Evolutionary conservation across 768 basidiomycete species (phyloP).

Genomic region (Auriculariales sp.): DNA sequence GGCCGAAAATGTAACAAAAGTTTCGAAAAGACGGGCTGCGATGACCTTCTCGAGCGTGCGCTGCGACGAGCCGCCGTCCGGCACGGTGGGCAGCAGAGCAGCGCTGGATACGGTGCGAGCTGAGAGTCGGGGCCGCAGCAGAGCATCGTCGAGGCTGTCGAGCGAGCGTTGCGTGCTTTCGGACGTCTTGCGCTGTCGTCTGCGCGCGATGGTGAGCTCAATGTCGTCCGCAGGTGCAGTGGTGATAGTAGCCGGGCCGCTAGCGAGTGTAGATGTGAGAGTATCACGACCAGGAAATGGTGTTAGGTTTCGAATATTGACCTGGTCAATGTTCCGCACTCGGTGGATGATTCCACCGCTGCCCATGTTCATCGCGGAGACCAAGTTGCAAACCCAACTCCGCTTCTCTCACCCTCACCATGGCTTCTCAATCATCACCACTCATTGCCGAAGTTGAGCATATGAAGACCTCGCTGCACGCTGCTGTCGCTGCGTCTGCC

Average conservation of each 20-base stretch:
- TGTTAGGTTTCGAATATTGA: slow-evolving; percentile 73
- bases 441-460: too few species aligned
- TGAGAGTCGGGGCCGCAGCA: background rate
- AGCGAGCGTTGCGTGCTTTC: too few species aligned
- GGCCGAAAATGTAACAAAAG: slow-evolving; percentile 37
- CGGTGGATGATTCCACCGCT: slow-evolving; percentile 31
- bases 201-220: slow-evolving; percentile 43
- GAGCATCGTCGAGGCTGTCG: background rate
- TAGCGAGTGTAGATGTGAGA: slow-evolving; percentile 60
- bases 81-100: background rate
- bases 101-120: too few species aligned
- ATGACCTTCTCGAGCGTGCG: slow-evolving; percentile 54
- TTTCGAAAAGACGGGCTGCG: slow-evolving; percentile 60
- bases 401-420: too few species aligned
- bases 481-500: slow-evolving; percentile 53
- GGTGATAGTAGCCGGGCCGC: slow-evolving; percentile 48
- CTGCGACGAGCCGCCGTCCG: slow-evolving; percentile 29
- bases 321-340: slow-evolving; percentile 53
- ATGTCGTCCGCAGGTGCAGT: slow-evolving; percentile 52
- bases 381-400: too few species aligned
- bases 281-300: slow-evolving; percentile 71
- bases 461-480: too few species aligned
- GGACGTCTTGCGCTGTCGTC: slow-evolving; percentile 36
- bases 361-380: background rate
- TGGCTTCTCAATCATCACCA: too few species aligned